Base-by-base conservation (phyloP, 2,329 filamentous ascomycete genomes). In the Colletotrichum plurivorum region DNA sequence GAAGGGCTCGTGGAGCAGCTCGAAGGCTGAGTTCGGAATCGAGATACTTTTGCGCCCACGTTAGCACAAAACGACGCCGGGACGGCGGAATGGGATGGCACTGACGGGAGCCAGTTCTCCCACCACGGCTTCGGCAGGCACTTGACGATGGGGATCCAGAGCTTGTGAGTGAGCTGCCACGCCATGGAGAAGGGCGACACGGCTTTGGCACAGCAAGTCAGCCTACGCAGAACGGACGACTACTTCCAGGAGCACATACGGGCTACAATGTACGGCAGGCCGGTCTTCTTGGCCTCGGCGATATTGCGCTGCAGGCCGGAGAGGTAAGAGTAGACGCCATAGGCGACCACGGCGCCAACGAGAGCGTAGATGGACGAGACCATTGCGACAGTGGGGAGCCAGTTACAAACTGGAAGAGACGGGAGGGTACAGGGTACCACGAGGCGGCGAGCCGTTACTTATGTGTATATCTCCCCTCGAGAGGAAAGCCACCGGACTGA, bases 31-130 rank as follows among this genome's bases (percentile, higher is more conserved):
- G 73, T 93, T 88, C 2, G 86, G 86, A n/a, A 82, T 76, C 71
- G 92, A 75, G 72, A 87, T 79, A 51, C 88, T 89, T 71, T 36
- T 10, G 51, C 15, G 31, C 41, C 6, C 7, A 41, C 57, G 58
- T 75, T 61, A 72, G 72, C 64, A 45, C 39, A 22, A 18, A 31
- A 6, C 27, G 13, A 39, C 7, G 36, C 9, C 45, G 25, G 25
- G 8, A 22, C 9, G 13, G 20, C 25, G 9, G 6, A 39, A 22
- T 54, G 41, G 20, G 15, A 9, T 31, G 49, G 9, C 39, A 76
- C 89, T 72, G 83, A 92, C 90, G 87, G 84, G 52, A 92, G 76
- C 86, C 90, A 90, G 59, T 82, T 74, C 63, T 89, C 82, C 80
- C 87, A 90, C 78, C 83, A 86, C 16, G 83, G 80, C 51, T 79